Base-by-base conservation (phyloP, 2,329 filamentous ascomycete species). In the Monilinia aucupariae region DNA sequence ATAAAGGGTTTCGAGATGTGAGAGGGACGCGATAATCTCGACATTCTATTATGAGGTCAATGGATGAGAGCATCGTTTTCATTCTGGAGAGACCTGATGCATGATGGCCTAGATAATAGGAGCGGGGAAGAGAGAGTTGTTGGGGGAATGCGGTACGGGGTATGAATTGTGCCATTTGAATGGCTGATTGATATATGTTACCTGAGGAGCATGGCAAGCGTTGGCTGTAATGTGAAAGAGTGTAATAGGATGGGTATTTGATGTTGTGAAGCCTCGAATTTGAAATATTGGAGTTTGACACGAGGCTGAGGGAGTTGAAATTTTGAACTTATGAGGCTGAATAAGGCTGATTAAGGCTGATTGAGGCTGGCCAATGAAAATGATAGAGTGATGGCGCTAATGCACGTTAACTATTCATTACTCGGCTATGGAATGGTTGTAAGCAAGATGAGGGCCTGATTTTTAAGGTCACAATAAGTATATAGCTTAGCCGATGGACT, bases 71-170 rank as follows among this genome's bases (percentile, higher is more conserved):
- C 73, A 90, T 82, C 47, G 84, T 84, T 74, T 90, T 90, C 88
- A 97, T 96, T 74, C 90, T 88, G 54, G 83, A 80, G 39, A 96
- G 81, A 20, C 90, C 94, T 12, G 89, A 83, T 65, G 85, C 85
- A 80, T 99, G 94, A 78, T 99, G 94, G 66, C 94, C 94, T 53
- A 97, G 83, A 78, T 91, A 99, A 78, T 97, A 99, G 64, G 93
- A 94, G 68, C 91, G 87, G 47, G 90, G 88, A 65, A 97, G 87
- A 59, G 87, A 89, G 50, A 79, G 72, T 71, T 93, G 88, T 50
- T 86, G 79, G 47, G 88, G 85, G 75, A 96, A 97, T 60, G 79
- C 77, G 68, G 80, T 75, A 70, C 93, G 90, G 32, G 94, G 91
- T 49, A 88, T 75, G 77, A 97, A 96, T 64, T 69, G 61, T 59